Evolutionary conservation across 176 grass and related monocot genomes (phyloP).

Genomic region (Lolium rigidum): DNA sequence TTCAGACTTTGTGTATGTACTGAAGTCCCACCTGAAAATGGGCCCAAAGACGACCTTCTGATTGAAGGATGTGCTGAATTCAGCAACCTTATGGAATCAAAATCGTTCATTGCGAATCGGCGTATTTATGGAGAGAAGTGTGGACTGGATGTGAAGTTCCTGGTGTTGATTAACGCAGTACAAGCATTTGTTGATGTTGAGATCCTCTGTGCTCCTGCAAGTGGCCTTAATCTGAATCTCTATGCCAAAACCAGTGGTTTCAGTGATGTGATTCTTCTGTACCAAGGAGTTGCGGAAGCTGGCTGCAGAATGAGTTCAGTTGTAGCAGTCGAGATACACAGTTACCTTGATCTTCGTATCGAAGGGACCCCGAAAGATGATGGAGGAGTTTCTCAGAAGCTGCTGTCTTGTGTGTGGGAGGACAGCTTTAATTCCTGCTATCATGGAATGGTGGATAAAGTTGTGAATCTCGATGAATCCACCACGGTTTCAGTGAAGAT

Average conservation of each 20-base stretch:
- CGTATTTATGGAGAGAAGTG: slow-evolving; percentile 38
- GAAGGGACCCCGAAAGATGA: neutral
- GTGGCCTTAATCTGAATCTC: slow-evolving; percentile 31
- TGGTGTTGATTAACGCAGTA: slow-evolving; percentile 9
- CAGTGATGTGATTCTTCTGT: neutral
- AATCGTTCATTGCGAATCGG: neutral
- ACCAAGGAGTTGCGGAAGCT: neutral
- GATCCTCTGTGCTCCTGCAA: slow-evolving; percentile 25
- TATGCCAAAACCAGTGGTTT: slow-evolving; percentile 43
- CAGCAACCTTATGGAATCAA: neutral
- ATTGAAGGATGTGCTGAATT: slow-evolving; percentile 40
- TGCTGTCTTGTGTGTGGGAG: too few species aligned
- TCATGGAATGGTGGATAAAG: too few species aligned
- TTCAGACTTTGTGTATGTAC: slow-evolving; percentile 27
- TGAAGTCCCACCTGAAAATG: slow-evolving; percentile 20
- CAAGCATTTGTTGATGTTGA: slow-evolving; percentile 34
- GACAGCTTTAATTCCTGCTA: too few species aligned
- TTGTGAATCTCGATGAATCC: too few species aligned
- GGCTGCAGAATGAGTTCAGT: slow-evolving; percentile 27
- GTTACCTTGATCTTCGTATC: slow-evolving; percentile 36
- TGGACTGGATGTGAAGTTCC: slow-evolving; percentile 39
- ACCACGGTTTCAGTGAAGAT: too few species aligned
- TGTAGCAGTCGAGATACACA: neutral
- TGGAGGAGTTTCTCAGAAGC: too few species aligned
- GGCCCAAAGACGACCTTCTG: slow-evolving; percentile 6